Evolutionary conservation across 306 rosid species (phyloP), one percentile per base, ranked within the genome.

Genomic region (Heteromeles arbutifolia): DNA sequence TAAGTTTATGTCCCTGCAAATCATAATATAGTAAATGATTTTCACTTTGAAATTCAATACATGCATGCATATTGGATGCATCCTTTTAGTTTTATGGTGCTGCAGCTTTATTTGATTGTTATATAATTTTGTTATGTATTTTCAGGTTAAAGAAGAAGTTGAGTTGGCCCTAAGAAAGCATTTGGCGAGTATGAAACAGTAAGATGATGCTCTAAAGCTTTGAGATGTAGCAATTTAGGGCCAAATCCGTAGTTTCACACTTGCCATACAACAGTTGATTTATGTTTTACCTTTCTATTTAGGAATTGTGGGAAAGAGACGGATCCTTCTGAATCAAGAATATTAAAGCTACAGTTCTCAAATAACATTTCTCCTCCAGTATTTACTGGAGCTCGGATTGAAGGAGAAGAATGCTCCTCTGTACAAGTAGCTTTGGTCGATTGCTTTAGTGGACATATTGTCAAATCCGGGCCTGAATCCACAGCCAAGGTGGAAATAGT

Each of bases 101-200:
- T 69, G 59, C 65, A 7, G 75, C 65, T 74, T 74, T 79, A 65
- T 52, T 58, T 77, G 68, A 69, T 56, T 74, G 32, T 64, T 69
- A 69, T 43, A 56, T 64, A 73, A 21, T 73, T 69, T 62, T 73
- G 62, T 77, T 69, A 26, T 79, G 39, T 64, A 39, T 69, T 85
- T 83, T 29, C 93, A 96, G 99, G 99, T 96, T 67, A 90, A 75
- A 84, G 99, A 96, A 90, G 99, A 96, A 83, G 92, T 96, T 75
- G 99, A 96, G 79, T 63, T 48, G 82, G 99, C 98, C 74, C 81
- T 96, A 59, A 87, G 80, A 83, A 96, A 86, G 82, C 95, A 96
- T 84, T 76, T 85, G 74, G 81, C 69, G 82, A 83, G 71, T 83
- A 77, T 92, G 78, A 91, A 86, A 89, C 93, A 88, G 99, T 96